phyloP scores from a whole-genome alignment of 2,329 filamentous ascomycete species.

The Xylariaceae sp. region DNA sequence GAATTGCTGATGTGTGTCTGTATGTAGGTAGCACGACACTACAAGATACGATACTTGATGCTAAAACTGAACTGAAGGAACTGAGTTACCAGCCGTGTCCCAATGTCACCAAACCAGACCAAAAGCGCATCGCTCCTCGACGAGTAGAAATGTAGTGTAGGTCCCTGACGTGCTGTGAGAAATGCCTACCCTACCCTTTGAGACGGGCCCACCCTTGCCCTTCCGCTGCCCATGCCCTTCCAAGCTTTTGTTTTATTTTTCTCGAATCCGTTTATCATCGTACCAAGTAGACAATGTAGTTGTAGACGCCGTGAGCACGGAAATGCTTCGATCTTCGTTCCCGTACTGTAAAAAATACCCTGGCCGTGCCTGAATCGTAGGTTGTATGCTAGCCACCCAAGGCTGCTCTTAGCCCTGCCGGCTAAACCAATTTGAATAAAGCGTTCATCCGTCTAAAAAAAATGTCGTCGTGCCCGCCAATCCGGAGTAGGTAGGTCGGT shows the following conservation, averaged over 20 bases:
- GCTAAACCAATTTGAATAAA: neutral
- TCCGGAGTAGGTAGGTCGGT: slow-evolving; percentile 7
- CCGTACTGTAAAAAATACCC: neutral
- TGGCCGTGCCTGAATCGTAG: neutral
- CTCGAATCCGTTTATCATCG: neutral
- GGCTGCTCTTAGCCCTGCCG: neutral
- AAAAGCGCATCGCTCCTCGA: neutral
- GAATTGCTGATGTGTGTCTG: neutral
- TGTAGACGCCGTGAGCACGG: neutral
- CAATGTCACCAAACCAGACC: neutral
- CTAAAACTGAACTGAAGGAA: neutral
- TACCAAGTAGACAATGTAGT: neutral
- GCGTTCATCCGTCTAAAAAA: neutral
- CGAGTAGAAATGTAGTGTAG: neutral
- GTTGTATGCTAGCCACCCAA: neutral
- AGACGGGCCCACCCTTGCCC: neutral
- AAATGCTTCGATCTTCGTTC: neutral
- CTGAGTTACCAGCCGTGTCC: neutral
- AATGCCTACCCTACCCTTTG: neutral
- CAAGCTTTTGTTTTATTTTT: neutral
- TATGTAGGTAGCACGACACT: neutral
- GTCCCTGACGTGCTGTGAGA: neutral
- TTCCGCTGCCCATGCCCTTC: neutral
- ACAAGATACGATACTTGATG: slow-evolving; percentile 8
- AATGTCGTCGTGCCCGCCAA: neutral